Evolutionary conservation across 306 rosid species (phyloP).

Genomic region (Cotoneaster glaucophyllus): DNA sequence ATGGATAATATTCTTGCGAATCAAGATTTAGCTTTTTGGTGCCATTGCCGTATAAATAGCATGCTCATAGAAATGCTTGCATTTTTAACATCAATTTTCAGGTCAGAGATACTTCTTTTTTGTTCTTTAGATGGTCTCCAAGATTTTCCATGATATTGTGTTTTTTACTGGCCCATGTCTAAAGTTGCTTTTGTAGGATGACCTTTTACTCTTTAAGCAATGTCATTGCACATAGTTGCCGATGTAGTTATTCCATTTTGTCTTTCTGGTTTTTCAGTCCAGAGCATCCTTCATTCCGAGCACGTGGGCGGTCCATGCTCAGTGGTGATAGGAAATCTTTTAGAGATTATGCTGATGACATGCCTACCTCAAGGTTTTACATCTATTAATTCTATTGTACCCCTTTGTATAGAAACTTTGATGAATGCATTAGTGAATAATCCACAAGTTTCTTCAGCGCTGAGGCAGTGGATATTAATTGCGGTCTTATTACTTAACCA

Average conservation of each 20-base stretch:
- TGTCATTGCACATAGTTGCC: constrained; percentile 1
- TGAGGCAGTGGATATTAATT: neutral
- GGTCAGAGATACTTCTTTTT: neutral
- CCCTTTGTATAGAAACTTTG: neutral
- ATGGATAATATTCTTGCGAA: neutral
- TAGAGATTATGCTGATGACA: constrained; percentile 80
- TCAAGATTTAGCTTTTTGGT: neutral
- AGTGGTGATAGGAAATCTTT: constrained; percentile 82
- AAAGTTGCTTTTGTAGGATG: neutral
- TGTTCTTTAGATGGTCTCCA: neutral
- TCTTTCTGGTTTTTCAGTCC: constrained; percentile 65
- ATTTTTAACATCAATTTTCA: neutral
- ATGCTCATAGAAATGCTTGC: neutral
- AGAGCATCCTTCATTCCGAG: constrained; percentile 88
- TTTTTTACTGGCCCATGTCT: constrained; percentile 9
- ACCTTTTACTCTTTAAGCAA: constrained; percentile 4
- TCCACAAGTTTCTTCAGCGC: neutral
- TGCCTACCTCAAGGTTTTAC: constrained; percentile 78
- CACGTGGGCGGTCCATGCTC: constrained; percentile 90
- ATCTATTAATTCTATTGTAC: constrained; percentile 18
- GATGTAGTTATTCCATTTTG: neutral
- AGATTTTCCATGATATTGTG: constrained; percentile 1
- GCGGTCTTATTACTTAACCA: neutral
- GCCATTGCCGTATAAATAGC: neutral
- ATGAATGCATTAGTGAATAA: neutral